Evolutionary conservation across 768 basidiomycete genomes (phyloP).

Genomic region (Rhodosporidiobolus sp.): DNA sequence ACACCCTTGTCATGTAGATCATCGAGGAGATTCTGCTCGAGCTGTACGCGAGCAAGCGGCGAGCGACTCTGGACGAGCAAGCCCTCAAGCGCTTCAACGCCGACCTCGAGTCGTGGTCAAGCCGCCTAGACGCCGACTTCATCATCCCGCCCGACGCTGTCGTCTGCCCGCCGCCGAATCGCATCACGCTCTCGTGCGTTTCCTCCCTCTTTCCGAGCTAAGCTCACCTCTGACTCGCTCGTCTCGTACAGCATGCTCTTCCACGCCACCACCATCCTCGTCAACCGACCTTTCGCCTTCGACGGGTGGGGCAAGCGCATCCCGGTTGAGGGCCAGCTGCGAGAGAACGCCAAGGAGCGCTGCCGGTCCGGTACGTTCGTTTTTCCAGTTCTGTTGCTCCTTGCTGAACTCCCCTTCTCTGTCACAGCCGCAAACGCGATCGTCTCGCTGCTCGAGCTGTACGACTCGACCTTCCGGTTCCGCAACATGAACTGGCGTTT

Average conservation of each 20-base stretch:
- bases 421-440: neutral
- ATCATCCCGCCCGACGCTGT: neutral
- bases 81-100: neutral
- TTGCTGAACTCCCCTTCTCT: neutral
- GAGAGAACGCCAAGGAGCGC: neutral
- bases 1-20: neutral
- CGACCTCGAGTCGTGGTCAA: neutral
- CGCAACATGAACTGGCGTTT: slow-evolving; percentile 3
- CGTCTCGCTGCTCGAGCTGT: neutral
- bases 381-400: neutral
- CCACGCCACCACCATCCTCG: neutral
- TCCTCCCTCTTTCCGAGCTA: neutral
- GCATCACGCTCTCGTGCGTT: neutral
- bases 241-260: neutral
- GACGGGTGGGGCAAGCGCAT: neutral
- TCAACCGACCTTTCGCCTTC: slow-evolving; percentile 6
- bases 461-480: neutral
- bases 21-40: slow-evolving; percentile 6
- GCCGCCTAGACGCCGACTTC: neutral
- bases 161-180: slow-evolving; percentile 1
- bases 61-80: neutral
- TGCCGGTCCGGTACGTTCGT: neutral
- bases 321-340: neutral
- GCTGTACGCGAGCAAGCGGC: neutral
- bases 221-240: neutral